Base-by-base conservation (phyloP, 1,139 yeast species). In the Maudiozyma humilis region DNA sequence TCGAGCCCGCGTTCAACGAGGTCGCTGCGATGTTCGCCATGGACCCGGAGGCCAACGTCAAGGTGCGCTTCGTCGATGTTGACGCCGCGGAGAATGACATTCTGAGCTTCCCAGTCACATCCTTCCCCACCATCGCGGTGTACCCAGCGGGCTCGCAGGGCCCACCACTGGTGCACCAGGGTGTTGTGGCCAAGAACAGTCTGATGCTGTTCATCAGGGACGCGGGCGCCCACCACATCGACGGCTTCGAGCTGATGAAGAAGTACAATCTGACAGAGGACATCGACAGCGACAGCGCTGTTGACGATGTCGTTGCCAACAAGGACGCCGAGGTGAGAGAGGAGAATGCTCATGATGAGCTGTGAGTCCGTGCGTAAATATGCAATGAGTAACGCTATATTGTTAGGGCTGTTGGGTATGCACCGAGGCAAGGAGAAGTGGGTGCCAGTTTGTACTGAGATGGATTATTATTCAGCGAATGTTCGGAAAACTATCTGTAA, bases 71-170 rank as follows among this genome's bases (percentile, higher is more conserved):
- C 60, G 96, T 95, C 55, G 79, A 88, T 67, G 69, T 89, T 47
- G 96, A 91, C 66, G 95, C 91, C 65, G 81, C 95, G 50, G 73
- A 72, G 56, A 91, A 91, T 64, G 98, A 93, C 64, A 87, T 89
- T 50, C 44, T 52, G 16, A 82, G 79, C 44, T 83, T 84, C 53
- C 79, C 78, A 44, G 82, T 93, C 55, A 72, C 76, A 54, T 96
- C 96, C 46, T 93, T 86, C 76, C 98, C 98, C 66, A 91, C 97
- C 47, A 71, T 91, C 57, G 75, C 83, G 62, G 74, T 91, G 51
- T 93, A 79, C 75, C 96, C 96, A 61, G 97, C 96, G 50, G 95
- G 93, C 56, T 72, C 82, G 63, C 76, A 75, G 57, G 70, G 75
- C 46, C 71, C 76, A 53, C 94, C 96, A 52, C 65, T 88, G 51